phyloP scores from a whole-genome alignment of 2,329 filamentous ascomycete genomes.

The Sporothrix curviconia region DNA sequence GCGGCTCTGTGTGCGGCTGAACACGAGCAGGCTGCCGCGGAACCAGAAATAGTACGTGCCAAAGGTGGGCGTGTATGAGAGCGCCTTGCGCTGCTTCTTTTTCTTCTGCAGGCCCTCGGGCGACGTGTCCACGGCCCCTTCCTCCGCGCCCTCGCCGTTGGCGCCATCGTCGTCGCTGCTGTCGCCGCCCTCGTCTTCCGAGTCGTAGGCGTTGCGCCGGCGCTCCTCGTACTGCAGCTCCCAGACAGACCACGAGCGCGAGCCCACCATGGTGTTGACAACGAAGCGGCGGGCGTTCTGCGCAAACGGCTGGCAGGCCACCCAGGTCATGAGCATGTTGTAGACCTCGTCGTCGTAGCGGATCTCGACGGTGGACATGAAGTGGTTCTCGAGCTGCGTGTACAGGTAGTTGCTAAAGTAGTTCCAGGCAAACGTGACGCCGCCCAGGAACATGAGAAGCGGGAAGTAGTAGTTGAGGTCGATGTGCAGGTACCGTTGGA shows the following conservation, averaged over 20 bases:
- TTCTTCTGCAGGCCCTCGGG: conserved; percentile 8
- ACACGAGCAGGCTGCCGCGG: conserved; percentile 49
- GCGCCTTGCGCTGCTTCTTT: conserved; percentile 38
- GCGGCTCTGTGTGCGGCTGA: conserved; percentile 46
- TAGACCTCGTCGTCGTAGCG: conserved; percentile 66
- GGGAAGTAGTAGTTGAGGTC: conserved; percentile 59
- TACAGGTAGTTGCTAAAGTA: conserved; percentile 46
- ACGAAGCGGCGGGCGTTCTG: conserved; percentile 55
- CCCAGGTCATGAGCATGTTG: conserved; percentile 66
- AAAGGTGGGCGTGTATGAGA: conserved; percentile 60
- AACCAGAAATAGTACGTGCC: conserved; percentile 66
- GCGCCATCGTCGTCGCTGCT: conserved; percentile 23
- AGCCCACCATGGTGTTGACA: conserved; percentile 56
- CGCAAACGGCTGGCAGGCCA: conserved; percentile 56
- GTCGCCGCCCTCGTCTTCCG: conserved; percentile 30
- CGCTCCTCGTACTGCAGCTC: conserved; percentile 36
- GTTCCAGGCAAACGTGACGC: conserved; percentile 44
- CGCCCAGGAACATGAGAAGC: conserved; percentile 43
- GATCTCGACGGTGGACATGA: conserved; percentile 61
- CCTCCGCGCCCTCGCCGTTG: conserved; percentile 25
- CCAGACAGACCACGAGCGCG: conserved; percentile 44
- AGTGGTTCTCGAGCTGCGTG: conserved; percentile 43
- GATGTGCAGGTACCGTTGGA: conserved; percentile 52
- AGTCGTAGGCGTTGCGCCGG: conserved; percentile 32
- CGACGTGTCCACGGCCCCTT: conserved; percentile 11